phyloP scores from a whole-genome alignment of 805 yeast genomes.

The Wickerhamomyces xylosicus region DNA sequence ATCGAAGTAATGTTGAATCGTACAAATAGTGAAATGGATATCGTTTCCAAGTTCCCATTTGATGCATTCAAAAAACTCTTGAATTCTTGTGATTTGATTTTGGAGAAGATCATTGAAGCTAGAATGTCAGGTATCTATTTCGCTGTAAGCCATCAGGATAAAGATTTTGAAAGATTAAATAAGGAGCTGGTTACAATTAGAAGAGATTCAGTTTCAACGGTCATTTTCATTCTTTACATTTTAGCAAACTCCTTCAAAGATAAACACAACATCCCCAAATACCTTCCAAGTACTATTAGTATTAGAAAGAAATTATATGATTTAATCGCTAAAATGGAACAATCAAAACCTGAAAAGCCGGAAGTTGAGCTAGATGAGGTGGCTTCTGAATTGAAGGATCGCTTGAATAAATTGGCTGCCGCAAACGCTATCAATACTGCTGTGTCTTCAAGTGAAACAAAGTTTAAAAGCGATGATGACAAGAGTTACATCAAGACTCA shows the following conservation, averaged over 20 bases:
- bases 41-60: conserved; percentile 25
- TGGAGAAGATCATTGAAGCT: conserved; percentile 36
- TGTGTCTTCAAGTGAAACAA: too few species aligned
- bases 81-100: conserved; percentile 26
- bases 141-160: conserved; percentile 34
- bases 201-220: conserved; percentile 38
- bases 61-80: conserved; percentile 24
- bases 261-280: conserved; percentile 27
- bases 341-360: background rate
- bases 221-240: conserved; percentile 31
- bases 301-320: conserved; percentile 34
- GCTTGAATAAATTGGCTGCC: conserved; percentile 5
- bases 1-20: conserved; percentile 25
- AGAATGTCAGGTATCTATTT: conserved; percentile 38
- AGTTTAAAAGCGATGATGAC: too few species aligned
- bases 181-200: conserved; percentile 30
- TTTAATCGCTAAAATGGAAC: conserved; percentile 24
- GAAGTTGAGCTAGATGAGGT: background rate
- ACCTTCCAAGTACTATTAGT: conserved; percentile 33
- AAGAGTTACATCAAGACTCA: conserved; percentile 20
- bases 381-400: conserved; percentile 4
- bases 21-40: conserved; percentile 27
- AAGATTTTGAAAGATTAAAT: conserved; percentile 23
- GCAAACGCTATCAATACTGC: too few species aligned
- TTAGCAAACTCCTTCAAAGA: conserved; percentile 32